Base-by-base conservation (phyloP, 2,329 filamentous ascomycete species). In the Botrytis aclada region DNA sequence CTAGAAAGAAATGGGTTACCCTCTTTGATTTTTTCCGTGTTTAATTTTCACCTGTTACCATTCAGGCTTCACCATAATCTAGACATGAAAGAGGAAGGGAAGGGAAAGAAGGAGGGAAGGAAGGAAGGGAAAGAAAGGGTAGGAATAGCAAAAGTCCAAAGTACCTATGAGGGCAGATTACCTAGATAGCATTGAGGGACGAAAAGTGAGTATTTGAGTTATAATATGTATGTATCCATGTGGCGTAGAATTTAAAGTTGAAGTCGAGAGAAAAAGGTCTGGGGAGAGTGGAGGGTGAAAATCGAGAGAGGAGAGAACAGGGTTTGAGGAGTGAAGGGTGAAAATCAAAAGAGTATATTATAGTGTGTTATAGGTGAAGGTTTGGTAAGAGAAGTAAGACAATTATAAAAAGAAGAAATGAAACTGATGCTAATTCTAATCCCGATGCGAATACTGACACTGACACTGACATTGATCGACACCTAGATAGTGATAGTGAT, bases 1-100 rank as follows among this genome's bases (percentile, higher is more conserved):
- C 47, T 58, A 69, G 65, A 47, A 47, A 65, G 29, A 63, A 41
- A 63, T 70, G 43, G 69, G 69, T 54, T 62, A 63, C 58, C 9
- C 34, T 62, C 25, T 58, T 29, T 29, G 10, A 8, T 34, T 58
- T 34, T 29, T 54, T 54, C 51, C 0, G 5, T 51, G 10, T 51
- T 3, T 51, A 5, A n/a, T 39, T n/a, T 34, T 63, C 43, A 70
- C 69, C 58, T 54, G 43, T 70, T 43, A 70, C 58, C 51, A 34
- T 63, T 8, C 29, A 51, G 58, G 39, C 41, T 69, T 51, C 34
- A 56, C 9, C 0, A 32, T 32, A 14, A 51, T 12, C 25, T 3
- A 25, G 22, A 25, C 34, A 34, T 16, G 37, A 10, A 5, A 4
- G 10, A 16, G 39, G 20, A 43, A 56, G 7, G 16, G 37, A 34